phyloP scores from a whole-genome alignment of 495 filamentous ascomycete genomes.

The Trypethelium eluteriae region DNA sequence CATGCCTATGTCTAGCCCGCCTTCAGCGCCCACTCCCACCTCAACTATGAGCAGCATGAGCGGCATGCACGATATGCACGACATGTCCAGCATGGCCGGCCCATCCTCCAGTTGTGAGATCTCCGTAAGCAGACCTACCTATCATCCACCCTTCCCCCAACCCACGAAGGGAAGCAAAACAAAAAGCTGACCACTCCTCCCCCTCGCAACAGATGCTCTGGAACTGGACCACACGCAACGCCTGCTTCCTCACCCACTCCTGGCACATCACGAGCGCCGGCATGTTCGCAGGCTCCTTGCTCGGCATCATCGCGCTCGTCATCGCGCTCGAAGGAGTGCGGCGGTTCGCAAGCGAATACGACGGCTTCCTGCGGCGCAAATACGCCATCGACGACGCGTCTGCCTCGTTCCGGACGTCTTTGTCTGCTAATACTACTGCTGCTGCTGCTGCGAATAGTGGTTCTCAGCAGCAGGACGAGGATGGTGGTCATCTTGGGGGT shows the following conservation, averaged over 20 bases:
- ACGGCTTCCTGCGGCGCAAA: constrained; percentile 38
- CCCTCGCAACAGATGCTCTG: constrained; percentile 45
- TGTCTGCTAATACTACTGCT: too few species aligned
- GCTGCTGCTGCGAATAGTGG: too few species aligned
- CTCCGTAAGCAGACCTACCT: constrained; percentile 32
- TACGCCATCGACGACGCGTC: neutral
- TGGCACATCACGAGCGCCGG: constrained; percentile 44
- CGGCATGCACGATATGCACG: constrained; percentile 11
- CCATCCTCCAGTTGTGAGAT: constrained; percentile 36
- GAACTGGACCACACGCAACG: constrained; percentile 51
- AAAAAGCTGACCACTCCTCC: constrained; percentile 12
- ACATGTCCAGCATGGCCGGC: constrained; percentile 19
- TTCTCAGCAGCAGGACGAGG: too few species aligned
- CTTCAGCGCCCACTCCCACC: neutral
- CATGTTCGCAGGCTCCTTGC: constrained; percentile 51
- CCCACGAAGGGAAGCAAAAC: neutral
- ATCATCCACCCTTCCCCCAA: neutral
- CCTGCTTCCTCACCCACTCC: constrained; percentile 42
- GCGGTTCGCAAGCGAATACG: constrained; percentile 48
- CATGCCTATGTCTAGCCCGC: neutral
- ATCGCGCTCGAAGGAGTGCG: constrained; percentile 47
- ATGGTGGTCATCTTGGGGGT: too few species aligned
- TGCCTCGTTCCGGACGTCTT: too few species aligned
- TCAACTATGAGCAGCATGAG: neutral
- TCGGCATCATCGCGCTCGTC: constrained; percentile 49